These are phyloP conservation scores for Blastobotrys chiropterorum DNA, from an alignment of 805 yeast species.

Conservation along the genomic window DNA sequence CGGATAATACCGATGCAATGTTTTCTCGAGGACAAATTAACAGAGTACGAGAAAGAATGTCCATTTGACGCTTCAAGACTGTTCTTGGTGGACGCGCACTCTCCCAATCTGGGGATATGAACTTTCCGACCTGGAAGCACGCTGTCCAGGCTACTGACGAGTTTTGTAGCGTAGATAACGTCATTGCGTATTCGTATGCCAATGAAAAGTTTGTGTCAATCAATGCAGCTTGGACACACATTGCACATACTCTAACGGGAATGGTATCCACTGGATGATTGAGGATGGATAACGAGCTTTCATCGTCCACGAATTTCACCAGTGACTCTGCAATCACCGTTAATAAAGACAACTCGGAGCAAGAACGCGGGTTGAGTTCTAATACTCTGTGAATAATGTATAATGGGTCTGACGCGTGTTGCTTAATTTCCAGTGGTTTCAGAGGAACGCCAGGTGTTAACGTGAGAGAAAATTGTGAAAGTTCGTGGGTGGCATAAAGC, in stretches of 20 bases:
- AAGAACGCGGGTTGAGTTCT: slow-evolving; percentile 26
- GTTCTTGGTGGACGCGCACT: slow-evolving; percentile 30
- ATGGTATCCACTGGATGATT: slow-evolving; percentile 8
- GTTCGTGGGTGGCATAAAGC: slow-evolving; percentile 24
- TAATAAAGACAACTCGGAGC: slow-evolving; percentile 24
- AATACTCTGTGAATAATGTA: slow-evolving; percentile 26
- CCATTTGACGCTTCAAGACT: slow-evolving; percentile 45
- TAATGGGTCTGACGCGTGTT: slow-evolving; percentile 19
- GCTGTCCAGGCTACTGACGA: slow-evolving; percentile 51
- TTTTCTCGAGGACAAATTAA: slow-evolving; percentile 49
- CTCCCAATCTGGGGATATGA: slow-evolving; percentile 41
- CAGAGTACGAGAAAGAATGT: slow-evolving; percentile 47
- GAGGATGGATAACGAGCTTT: background rate
- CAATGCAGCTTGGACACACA: slow-evolving; percentile 63
- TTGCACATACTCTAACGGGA: slow-evolving; percentile 20
- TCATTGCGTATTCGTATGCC: slow-evolving; percentile 40
- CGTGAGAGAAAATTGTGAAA: slow-evolving; percentile 25
- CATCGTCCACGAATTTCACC: slow-evolving; percentile 5
- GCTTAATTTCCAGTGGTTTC: slow-evolving; percentile 23
- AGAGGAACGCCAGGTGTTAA: slow-evolving; percentile 26
- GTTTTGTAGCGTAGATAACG: slow-evolving; percentile 12
- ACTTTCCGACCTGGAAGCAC: slow-evolving; percentile 68
- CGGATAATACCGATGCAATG: slow-evolving; percentile 48
- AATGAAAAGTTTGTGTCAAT: slow-evolving; percentile 54
- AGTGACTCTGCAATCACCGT: slow-evolving; percentile 15